Base-by-base conservation (phyloP, 805 yeast species). In the Groenewaldozyma salmanticensis region DNA sequence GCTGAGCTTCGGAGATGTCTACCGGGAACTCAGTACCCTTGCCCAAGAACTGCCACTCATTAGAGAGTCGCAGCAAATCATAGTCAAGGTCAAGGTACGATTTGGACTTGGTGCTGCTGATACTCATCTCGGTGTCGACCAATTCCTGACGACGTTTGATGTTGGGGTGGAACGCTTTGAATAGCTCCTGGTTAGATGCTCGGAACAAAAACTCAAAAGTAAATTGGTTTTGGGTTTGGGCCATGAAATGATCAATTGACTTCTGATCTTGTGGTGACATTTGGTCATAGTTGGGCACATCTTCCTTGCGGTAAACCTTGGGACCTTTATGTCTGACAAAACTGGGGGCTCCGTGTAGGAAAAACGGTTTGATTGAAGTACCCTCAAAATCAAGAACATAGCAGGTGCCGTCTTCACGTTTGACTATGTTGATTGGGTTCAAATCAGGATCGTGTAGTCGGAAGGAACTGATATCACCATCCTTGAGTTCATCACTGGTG, bases 261-360 rank as follows among this genome's bases (percentile, higher is more conserved):
- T 76, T 79, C 62, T 81, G 74, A 49, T 85, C 92, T 34, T 73
- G 64, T 33, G 81, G 94, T 38, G 74, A 74, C 62, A 88, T 64
- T 42, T 71, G 65, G 3, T 74, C 75, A 60, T 67, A 88, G 38
- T 75, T 77, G 34, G 81, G 86, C 46, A 85, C 71, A 43, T 87
- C 95, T 42, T 81, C 77, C 40, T 75, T 73, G 53, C 81, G 74
- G 67, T 78, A 88, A 39, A 92, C 72, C 60, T 87, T 87, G 45
- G 87, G 87, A 4, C 97, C 97, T 36, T 77, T 80, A 66, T 90
- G 88, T 37, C 82, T 77, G 22, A 87, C 79, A 57, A 87, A 92
- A 47, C 77, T 69, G 5, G 98, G 97, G 45, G 86, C 77, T 31
- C 73, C 75, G 46, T 79, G 79, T 50, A 85, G 72, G 38, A 85